These are phyloP conservation scores for Lachancea nothofagi DNA, from an alignment of 805 yeast genomes.

Conservation along the genomic window DNA sequence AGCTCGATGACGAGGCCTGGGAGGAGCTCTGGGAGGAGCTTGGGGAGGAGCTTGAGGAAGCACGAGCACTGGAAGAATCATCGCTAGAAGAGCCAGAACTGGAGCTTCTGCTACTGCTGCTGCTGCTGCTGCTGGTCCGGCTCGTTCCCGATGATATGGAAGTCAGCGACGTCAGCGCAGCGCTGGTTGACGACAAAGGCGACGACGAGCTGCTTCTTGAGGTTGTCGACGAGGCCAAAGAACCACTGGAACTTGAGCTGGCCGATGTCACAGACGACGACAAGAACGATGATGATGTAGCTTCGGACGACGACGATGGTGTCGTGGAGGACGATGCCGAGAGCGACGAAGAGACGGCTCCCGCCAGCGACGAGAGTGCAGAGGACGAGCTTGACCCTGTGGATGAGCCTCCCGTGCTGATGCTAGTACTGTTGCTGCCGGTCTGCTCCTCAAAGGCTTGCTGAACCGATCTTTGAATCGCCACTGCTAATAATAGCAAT, in stretches of 20 bases:
- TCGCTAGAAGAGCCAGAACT: slow-evolving; percentile 5
- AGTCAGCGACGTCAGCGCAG: slow-evolving; percentile 14
- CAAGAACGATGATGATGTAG: slow-evolving; percentile 1
- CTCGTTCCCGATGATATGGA: slow-evolving; percentile 8
- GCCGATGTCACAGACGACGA: slow-evolving; percentile 12
- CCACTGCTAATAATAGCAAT: slow-evolving; percentile 13
- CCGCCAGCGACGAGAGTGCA: neutral
- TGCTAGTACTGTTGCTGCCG: neutral
- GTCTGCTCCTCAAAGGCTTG: slow-evolving; percentile 5
- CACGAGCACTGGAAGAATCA: slow-evolving; percentile 5
- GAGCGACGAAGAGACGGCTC: neutral
- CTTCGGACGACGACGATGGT: slow-evolving; percentile 5
- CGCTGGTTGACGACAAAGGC: slow-evolving; percentile 3
- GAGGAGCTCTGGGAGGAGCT: neutral
- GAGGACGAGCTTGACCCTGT: neutral
- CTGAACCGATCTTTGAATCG: slow-evolving; percentile 7
- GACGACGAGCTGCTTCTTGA: slow-evolving; percentile 1
- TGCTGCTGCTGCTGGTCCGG: slow-evolving; percentile 7
- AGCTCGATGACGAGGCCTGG: slow-evolving; percentile 14
- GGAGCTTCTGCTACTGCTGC: slow-evolving; percentile 2
- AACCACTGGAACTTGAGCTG: slow-evolving; percentile 2
- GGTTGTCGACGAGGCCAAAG: slow-evolving; percentile 1
- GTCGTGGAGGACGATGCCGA: neutral
- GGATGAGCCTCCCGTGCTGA: neutral
- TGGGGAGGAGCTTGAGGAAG: slow-evolving; percentile 13